phyloP scores from a whole-genome alignment of 2,329 filamentous ascomycete genomes.

The Penicillium sp. region DNA sequence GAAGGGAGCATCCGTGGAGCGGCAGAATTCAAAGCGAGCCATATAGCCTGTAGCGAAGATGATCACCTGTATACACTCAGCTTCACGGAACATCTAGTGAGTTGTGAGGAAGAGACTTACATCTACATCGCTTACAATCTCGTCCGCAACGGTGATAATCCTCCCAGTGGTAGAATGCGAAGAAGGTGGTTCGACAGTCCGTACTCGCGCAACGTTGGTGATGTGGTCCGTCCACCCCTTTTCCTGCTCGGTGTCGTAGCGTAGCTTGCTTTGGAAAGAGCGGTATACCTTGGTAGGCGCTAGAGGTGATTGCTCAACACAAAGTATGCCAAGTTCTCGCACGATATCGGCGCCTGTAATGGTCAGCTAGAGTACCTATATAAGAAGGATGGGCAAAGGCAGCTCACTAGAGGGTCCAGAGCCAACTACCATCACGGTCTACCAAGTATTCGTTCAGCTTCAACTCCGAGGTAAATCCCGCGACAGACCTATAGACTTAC shows the following conservation, averaged over 20 bases:
- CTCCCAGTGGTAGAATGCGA: not conserved
- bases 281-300: not conserved
- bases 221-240: not conserved
- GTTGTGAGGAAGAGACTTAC: not conserved
- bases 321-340: slow-evolving; percentile 3
- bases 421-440: slow-evolving; percentile 1
- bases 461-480: not conserved
- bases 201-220: not conserved
- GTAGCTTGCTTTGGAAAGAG: not conserved
- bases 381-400: not conserved
- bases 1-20: not conserved
- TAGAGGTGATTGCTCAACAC: not conserved
- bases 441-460: not conserved
- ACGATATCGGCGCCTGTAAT: not conserved
- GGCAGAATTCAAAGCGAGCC: slow-evolving; percentile 2
- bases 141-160: not conserved
- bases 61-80: not conserved
- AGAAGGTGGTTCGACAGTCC: not conserved
- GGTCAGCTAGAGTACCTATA: not conserved
- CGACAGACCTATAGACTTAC: not conserved
- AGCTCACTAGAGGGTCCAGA: not conserved
- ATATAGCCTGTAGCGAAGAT: slow-evolving; percentile 1
- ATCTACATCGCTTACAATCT: not conserved
- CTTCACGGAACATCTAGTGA: not conserved
- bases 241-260: not conserved